A percentile compares a stretch with the other conserved stretches of the same genome.
Conservation (phyloP, 257 asterid species). For the Handroanthus guayacan region DNA sequence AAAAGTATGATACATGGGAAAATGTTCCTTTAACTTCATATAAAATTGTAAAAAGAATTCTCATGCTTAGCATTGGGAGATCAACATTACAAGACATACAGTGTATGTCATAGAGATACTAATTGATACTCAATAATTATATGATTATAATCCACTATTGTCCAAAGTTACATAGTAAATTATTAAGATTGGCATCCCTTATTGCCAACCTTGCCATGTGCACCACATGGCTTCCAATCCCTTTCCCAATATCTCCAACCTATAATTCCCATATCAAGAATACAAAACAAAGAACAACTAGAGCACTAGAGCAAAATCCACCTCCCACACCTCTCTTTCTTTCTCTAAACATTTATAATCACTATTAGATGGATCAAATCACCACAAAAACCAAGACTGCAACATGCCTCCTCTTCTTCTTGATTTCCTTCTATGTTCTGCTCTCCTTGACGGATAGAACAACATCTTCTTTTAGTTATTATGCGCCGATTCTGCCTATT, state of each 20-base stretch:
- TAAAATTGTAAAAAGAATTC: not conserved
- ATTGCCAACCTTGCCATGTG: conserved; percentile 90
- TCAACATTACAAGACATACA: conserved; percentile 32
- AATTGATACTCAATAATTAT: conserved; percentile 20
- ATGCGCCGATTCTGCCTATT: conserved; percentile 34
- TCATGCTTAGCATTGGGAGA: conserved; percentile 31
- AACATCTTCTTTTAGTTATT: conserved; percentile 29
- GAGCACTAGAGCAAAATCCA: conserved; percentile 7
- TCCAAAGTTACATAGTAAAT: conserved; percentile 36
- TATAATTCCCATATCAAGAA: conserved; percentile 31
- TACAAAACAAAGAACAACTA: not conserved
- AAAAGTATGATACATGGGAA: conserved; percentile 27
- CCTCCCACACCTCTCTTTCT: conserved; percentile 32
- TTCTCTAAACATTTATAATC: conserved; percentile 25
- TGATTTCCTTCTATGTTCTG: conserved; percentile 48
- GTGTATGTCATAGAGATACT: conserved; percentile 33
- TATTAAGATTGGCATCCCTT: conserved; percentile 47
- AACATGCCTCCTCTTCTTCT: conserved; percentile 48
- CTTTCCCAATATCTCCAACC: conserved; percentile 37
- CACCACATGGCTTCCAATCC: conserved; percentile 66
- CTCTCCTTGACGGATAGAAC: conserved; percentile 33
- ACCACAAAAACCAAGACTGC: conserved; percentile 46
- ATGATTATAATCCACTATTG: conserved; percentile 36
- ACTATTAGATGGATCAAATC: conserved; percentile 46
- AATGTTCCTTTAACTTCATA: conserved; percentile 15